Evolutionary conservation across 2,329 filamentous ascomycete species (phyloP).

Genomic region (Fusarium subtropicale): DNA sequence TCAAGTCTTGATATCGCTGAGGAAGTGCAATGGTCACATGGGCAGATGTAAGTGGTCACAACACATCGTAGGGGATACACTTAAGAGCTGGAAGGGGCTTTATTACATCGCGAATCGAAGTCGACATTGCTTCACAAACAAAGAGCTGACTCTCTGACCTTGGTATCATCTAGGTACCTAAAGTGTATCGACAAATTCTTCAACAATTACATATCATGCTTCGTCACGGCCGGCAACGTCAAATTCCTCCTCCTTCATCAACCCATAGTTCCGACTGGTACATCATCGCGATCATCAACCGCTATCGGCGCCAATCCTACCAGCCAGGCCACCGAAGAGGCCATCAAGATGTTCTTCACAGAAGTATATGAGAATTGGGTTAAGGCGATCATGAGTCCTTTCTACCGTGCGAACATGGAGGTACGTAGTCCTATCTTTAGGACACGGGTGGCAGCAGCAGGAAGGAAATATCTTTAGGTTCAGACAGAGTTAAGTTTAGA

Average conservation of each 20-base stretch:
- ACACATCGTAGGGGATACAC: background rate
- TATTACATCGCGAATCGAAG: background rate
- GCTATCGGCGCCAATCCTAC: constrained; percentile 86
- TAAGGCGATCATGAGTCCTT: constrained; percentile 97
- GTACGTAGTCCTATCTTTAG: constrained; percentile 90
- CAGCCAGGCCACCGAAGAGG: constrained; percentile 91
- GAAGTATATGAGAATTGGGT: constrained; percentile 98
- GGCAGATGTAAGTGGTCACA: constrained; percentile 73
- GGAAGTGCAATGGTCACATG: constrained; percentile 92
- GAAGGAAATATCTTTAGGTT: constrained; percentile 86
- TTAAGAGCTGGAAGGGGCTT: constrained; percentile 4
- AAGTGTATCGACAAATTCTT: constrained; percentile 98
- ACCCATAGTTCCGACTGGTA: constrained; percentile 64
- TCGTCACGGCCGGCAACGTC: constrained; percentile 90
- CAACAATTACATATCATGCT: constrained; percentile 94
- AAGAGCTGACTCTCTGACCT: constrained; percentile 9
- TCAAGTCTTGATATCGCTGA: constrained; percentile 94
- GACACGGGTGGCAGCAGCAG: constrained; percentile 83
- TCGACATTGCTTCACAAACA: background rate
- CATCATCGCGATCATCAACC: constrained; percentile 69
- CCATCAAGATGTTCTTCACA: constrained; percentile 91
- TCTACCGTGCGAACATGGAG: constrained; percentile 87
- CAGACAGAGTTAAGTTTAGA: constrained; percentile 42
- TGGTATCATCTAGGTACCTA: constrained; percentile 76
- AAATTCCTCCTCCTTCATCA: constrained; percentile 96